Percentiles rank a stretch among this genome's conserved stretches.
phyloP scores from a whole-genome alignment of 208 protist species.

The Trypanosomatidae sp. region DNA sequence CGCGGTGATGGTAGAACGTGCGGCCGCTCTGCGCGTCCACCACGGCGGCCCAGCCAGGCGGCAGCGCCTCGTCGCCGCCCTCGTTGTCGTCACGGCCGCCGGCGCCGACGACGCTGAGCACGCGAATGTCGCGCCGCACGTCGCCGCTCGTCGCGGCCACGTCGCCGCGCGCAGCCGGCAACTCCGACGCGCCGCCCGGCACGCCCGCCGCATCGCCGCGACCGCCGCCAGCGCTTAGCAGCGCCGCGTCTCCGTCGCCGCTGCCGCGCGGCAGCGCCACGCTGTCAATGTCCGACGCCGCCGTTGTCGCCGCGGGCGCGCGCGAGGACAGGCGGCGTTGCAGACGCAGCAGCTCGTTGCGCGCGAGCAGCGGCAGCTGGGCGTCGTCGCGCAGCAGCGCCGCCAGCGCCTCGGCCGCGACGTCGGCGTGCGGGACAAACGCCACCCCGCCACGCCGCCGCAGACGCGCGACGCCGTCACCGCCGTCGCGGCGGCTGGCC shows the following conservation, averaged over 20 bases:
- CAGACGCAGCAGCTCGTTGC: constrained; percentile 35
- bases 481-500: constrained; percentile 10
- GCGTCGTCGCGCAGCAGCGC: constrained; percentile 32
- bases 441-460: constrained; percentile 19
- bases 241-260: no score
- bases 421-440: constrained; percentile 27
- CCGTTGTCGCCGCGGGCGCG: neutral
- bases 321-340: constrained; percentile 20
- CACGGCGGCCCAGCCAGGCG: constrained; percentile 20
- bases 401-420: constrained; percentile 23
- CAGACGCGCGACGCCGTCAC: constrained; percentile 24
- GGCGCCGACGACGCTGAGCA: no score
- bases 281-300: neutral
- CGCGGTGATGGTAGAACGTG: constrained; percentile 55
- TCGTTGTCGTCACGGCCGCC: no score
- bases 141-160: neutral
- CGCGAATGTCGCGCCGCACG: no score
- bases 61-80: neutral
- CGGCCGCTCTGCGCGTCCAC: constrained; percentile 25
- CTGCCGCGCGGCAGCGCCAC: no score
- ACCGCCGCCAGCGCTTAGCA: no score
- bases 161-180: no score
- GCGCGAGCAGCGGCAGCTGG: constrained; percentile 28
- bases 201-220: no score
- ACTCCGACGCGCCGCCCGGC: no score